Percentiles rank a stretch among this genome's conserved stretches.
phyloP scores from a whole-genome alignment of 78 protist species.

The Dictyostelium firmibasis region DNA sequence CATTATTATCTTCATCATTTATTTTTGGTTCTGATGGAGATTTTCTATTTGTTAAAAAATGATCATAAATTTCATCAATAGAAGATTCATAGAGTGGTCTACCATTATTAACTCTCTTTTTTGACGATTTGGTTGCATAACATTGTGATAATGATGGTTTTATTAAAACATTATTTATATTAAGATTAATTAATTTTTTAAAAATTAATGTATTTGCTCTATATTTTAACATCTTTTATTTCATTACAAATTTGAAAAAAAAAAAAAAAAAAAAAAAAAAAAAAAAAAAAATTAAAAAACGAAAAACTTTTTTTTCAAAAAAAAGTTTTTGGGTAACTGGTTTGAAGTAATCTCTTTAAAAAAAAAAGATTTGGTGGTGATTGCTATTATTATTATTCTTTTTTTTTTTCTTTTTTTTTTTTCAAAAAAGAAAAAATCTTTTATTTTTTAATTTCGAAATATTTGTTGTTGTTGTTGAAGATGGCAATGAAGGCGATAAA shows the following conservation, averaged over 20 bases:
- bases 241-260: too few relatives aligned
- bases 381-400: background rate
- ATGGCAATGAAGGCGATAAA: background rate
- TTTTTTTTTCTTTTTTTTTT: too few relatives aligned
- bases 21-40: too few relatives aligned
- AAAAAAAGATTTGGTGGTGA: too few relatives aligned
- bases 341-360: too few relatives aligned
- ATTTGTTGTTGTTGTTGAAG: background rate
- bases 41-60: too few relatives aligned
- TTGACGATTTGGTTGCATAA: background rate
- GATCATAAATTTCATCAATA: background rate
- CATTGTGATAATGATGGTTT: background rate
- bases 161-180: background rate
- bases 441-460: background rate
- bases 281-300: too few relatives aligned
- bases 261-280: too few relatives aligned
- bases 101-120: too few relatives aligned
- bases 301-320: too few relatives aligned
- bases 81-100: background rate
- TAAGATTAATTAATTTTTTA: background rate
- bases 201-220: background rate
- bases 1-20: too few relatives aligned
- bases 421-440: background rate
- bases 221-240: background rate
- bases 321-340: too few relatives aligned